Conservation (phyloP, 495 filamentous ascomycete genomes). For the Xylaria cubensis region DNA sequence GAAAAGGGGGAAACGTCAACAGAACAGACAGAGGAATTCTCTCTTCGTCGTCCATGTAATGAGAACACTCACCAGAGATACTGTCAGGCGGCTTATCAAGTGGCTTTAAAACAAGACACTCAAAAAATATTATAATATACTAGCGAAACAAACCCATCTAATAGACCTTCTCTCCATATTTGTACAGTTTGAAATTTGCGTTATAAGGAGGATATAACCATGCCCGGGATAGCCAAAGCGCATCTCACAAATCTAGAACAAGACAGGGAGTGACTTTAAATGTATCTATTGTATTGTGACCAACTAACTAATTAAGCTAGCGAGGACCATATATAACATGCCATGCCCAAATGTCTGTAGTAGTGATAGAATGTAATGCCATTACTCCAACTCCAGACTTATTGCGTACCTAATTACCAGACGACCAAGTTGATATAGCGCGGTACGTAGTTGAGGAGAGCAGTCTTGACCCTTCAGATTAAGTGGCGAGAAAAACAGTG, state of each 20-base stretch:
- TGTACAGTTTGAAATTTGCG: not conserved
- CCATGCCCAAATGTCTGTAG: constrained; percentile 24
- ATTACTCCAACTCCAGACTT: constrained; percentile 37
- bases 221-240: not conserved
- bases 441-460: constrained; percentile 9
- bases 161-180: not conserved
- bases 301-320: constrained; percentile 24
- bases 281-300: constrained; percentile 39
- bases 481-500: constrained; percentile 29
- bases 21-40: not conserved
- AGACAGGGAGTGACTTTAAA: constrained; percentile 31
- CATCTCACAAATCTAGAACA: not conserved
- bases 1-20: not conserved
- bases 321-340: constrained; percentile 31
- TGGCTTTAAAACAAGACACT: too few species aligned
- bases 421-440: constrained; percentile 28
- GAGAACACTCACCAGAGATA: not conserved
- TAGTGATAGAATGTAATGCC: constrained; percentile 31
- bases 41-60: not conserved
- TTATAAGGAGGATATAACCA: not conserved
- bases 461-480: not conserved
- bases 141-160: not conserved
- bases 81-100: not conserved
- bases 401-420: constrained; percentile 31
- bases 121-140: constrained; percentile 19